Percentiles rank a stretch among this genome's conserved stretches.
phyloP scores from a whole-genome alignment of 2,329 filamentous ascomycete genomes.

The Botrytis fragariae region DNA sequence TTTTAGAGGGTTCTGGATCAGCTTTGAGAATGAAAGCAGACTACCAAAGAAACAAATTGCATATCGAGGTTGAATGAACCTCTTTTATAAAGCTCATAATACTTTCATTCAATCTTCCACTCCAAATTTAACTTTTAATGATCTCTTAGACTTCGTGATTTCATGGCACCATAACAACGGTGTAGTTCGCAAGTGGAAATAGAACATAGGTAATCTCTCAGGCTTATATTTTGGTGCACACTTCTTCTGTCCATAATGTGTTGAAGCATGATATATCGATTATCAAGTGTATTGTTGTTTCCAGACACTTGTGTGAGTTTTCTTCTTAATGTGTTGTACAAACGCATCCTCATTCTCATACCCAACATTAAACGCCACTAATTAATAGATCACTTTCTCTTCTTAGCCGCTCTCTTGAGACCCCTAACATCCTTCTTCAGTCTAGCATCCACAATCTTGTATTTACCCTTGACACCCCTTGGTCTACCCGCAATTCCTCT shows the following conservation, averaged over 20 bases:
- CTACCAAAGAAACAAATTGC: background rate
- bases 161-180: background rate
- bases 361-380: background rate
- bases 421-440: conserved; percentile 96
- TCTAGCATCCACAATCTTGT: conserved; percentile 93
- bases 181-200: background rate
- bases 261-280: background rate
- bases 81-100: background rate
- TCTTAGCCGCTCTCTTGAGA: conserved; percentile 77
- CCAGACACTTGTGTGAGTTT: background rate
- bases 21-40: no score
- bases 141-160: background rate
- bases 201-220: background rate
- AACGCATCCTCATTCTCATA: background rate
- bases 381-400: conserved; percentile 50
- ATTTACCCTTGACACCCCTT: conserved; percentile 88
- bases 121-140: background rate
- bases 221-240: background rate
- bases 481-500: conserved; percentile 83
- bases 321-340: background rate
- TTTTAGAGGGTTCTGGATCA: background rate
- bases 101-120: background rate
- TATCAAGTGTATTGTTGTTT: background rate
- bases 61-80: background rate
- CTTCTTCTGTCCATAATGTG: background rate